Percentiles rank a stretch among this genome's conserved stretches.
These are phyloP conservation scores for Cystobasidium pallidum DNA, from an alignment of 1,284 basidiomycete genomes.

Conservation along the genomic window DNA sequence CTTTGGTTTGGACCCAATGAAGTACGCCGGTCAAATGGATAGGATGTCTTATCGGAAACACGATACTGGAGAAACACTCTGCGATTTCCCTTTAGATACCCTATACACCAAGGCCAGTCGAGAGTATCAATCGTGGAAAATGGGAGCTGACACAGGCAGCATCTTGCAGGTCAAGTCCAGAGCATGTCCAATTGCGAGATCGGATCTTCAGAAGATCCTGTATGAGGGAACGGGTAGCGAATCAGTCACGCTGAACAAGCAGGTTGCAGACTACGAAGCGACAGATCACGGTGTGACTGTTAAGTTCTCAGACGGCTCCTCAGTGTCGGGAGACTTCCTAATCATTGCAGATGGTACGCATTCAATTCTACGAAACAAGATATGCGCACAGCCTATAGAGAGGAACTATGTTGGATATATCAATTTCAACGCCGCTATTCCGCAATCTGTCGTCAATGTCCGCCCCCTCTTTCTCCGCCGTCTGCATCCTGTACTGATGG, in stretches of 20 bases:
- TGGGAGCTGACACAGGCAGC: not conserved
- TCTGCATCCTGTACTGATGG: not conserved
- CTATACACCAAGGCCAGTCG: constrained; percentile 33
- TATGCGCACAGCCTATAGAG: constrained; percentile 30
- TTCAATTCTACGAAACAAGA: constrained; percentile 38
- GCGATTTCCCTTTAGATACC: constrained; percentile 36
- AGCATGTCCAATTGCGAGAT: constrained; percentile 42
- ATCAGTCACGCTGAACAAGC: constrained; percentile 31
- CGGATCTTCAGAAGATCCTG: constrained; percentile 40
- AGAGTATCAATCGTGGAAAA: too few species aligned
- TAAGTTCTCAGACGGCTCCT: constrained; percentile 29
- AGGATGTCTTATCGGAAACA: constrained; percentile 42
- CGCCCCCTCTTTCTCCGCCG: not conserved
- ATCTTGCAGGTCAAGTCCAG: constrained; percentile 28
- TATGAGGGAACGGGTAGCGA: constrained; percentile 37
- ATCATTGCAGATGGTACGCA: constrained; percentile 44
- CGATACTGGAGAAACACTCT: constrained; percentile 36
- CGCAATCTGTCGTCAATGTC: constrained; percentile 36
- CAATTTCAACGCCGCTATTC: constrained; percentile 43
- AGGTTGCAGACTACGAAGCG: constrained; percentile 32
- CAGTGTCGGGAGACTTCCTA: constrained; percentile 35
- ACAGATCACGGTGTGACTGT: constrained; percentile 28
- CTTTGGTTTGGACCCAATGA: constrained; percentile 42
- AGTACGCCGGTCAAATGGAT: constrained; percentile 41
- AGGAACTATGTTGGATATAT: constrained; percentile 47